Evolutionary conservation across 1,284 basidiomycete genomes (phyloP).

Genomic region (Rhodotorula glutinis): DNA sequence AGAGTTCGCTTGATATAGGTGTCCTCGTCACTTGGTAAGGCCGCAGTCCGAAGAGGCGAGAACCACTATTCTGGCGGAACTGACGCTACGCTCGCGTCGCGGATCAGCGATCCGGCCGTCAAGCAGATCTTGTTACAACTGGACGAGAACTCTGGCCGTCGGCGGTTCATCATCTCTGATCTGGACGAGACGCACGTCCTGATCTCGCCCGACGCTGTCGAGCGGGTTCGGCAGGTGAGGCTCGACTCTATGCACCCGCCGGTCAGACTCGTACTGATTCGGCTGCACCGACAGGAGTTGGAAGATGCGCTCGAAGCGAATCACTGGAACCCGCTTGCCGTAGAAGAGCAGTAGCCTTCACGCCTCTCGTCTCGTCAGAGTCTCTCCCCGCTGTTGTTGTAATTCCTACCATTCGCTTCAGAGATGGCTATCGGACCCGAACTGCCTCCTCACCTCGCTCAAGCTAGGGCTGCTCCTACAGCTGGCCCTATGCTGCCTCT

Average conservation of each 20-base stretch:
- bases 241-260: no score
- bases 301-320: constrained; percentile 58
- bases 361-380: background rate
- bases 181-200: constrained; percentile 79
- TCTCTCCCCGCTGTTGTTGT: constrained; percentile 4
- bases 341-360: constrained; percentile 15
- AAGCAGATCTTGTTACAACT: constrained; percentile 81
- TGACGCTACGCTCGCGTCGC: background rate
- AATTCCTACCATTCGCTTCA: background rate
- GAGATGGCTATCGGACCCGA: constrained; percentile 21
- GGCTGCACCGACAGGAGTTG: constrained; percentile 53
- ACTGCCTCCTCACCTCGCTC: constrained; percentile 15
- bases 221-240: constrained; percentile 57
- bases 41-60: background rate
- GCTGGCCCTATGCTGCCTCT: no score
- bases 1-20: constrained; percentile 6
- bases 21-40: constrained; percentile 38
- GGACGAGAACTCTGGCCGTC: constrained; percentile 52
- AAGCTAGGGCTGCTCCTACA: background rate
- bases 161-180: constrained; percentile 75
- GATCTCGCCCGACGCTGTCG: constrained; percentile 75
- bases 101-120: constrained; percentile 73
- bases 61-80: no score
- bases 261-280: no score
- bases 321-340: constrained; percentile 5